These are phyloP conservation scores for Prunus fruticosa DNA, from an alignment of 306 rosid species.

Conservation along the genomic window DNA sequence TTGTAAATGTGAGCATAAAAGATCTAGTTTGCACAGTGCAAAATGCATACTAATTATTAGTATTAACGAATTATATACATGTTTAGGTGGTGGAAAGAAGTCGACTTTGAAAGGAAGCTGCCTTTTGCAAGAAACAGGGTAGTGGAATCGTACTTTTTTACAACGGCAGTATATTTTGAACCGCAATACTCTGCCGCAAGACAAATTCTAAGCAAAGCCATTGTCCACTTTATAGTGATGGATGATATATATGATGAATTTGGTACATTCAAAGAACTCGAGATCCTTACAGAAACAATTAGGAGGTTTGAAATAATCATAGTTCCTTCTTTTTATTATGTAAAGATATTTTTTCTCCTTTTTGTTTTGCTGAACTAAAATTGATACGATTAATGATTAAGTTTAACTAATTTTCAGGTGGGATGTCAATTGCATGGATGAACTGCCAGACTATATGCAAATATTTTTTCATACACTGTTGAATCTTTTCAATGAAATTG, in stretches of 20 bases:
- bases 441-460: constrained; percentile 27
- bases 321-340: no score
- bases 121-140: constrained; percentile 8
- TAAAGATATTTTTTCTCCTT: no score
- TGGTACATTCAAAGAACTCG: no score
- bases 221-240: neutral
- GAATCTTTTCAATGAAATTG: constrained; percentile 19
- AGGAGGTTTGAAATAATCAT: no score
- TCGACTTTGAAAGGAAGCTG: neutral
- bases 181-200: constrained; percentile 28
- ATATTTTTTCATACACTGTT: neutral
- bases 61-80: no score
- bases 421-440: neutral
- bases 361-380: no score
- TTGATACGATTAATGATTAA: neutral
- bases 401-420: constrained; percentile 15
- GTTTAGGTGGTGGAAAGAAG: constrained; percentile 49
- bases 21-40: no score
- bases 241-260: no score
- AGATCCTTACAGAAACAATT: no score
- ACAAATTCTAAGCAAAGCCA: constrained; percentile 10
- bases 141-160: constrained; percentile 44
- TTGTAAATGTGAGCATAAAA: no score
- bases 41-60: no score
- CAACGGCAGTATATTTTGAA: constrained; percentile 24